Evolutionary conservation across 169 alveolate genomes (phyloP).

Genomic region (Neospora caninum): DNA sequence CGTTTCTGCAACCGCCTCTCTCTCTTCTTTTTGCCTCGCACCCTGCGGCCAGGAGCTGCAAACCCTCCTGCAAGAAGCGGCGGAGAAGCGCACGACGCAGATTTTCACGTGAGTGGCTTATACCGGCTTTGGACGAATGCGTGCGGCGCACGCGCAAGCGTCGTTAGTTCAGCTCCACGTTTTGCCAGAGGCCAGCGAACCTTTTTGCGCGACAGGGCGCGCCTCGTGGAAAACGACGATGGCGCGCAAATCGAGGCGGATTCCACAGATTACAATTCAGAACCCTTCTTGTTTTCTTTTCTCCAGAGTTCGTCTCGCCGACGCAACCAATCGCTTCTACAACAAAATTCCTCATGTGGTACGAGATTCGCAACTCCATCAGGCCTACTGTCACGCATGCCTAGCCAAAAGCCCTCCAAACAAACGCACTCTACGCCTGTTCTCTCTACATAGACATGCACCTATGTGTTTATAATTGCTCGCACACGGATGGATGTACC

Average conservation of each 20-base stretch:
- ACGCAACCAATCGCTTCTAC: conserved; percentile 69
- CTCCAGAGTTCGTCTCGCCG: conserved; percentile 61
- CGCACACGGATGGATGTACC: too few relatives aligned
- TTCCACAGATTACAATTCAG: too few relatives aligned
- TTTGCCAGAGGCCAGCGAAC: too few relatives aligned
- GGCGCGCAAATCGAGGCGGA: too few relatives aligned
- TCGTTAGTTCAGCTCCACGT: too few relatives aligned
- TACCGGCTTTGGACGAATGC: too few relatives aligned
- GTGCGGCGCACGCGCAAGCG: too few relatives aligned
- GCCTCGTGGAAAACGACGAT: too few relatives aligned
- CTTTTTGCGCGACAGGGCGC: too few relatives aligned
- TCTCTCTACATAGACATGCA: too few relatives aligned
- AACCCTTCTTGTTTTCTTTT: background rate
- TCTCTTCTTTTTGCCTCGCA: background rate
- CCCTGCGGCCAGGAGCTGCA: conserved; percentile 31
- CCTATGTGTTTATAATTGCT: too few relatives aligned
- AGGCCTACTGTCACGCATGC: background rate
- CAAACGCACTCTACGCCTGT: too few relatives aligned
- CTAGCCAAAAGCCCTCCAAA: background rate
- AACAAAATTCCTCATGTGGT: conserved; percentile 70
- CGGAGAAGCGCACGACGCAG: conserved; percentile 28
- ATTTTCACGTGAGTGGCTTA: conserved; percentile 32
- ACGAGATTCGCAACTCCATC: background rate
- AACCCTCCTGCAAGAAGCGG: conserved; percentile 44
- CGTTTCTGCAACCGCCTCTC: background rate